Base-by-base conservation (phyloP, 2,329 filamentous ascomycete genomes). In the Pleomassaria siparia region DNA sequence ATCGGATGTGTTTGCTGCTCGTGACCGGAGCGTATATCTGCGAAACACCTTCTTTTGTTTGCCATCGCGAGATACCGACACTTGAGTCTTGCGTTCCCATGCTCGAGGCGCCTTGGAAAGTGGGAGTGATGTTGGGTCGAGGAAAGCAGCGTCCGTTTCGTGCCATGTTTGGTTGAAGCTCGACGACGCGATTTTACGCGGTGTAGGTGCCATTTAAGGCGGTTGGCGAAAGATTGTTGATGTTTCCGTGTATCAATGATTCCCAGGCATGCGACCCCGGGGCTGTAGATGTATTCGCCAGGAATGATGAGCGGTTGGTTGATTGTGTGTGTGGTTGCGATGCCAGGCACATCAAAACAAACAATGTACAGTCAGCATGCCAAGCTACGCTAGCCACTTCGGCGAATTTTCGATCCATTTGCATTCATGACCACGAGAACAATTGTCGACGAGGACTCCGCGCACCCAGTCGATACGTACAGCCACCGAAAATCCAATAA, bases 21-120 rank as follows among this genome's bases (percentile, higher is more conserved):
- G 60, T 37, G 66, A 65, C 43, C 66, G 62, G 11, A 67, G 56
- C 26, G 59, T 60, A 51, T 70, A 66, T 47, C 76, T 66, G 43
- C 75, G 75, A 75, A 76, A 79, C 26, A 80, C 72, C 54, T 76
- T 77, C 51, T 73, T 72, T 16, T 71, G 66, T 44, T 66, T 69
- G 10, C 66, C 67, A 24, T 67, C 61, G 13, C 60, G 55, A 16
- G 58, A 53, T 44, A 69, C 67, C 11, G 74, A 74, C 11, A 69
- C 70, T 48, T 74, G 63, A 6, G 75, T 72, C 46, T 69, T 71
- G 41, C 77, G 71, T 46, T 80, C 77, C 76, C 76, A 80, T 39
- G 67, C 76, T 39, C 76, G 74, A 15, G 72, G 73, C 3, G 72
- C 65, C 41, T 72, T 73, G 12, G 70, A 57, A 22, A 76, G 53